phyloP scores from a whole-genome alignment of 2,329 filamentous ascomycete genomes.

The Gyromitra esculenta region DNA sequence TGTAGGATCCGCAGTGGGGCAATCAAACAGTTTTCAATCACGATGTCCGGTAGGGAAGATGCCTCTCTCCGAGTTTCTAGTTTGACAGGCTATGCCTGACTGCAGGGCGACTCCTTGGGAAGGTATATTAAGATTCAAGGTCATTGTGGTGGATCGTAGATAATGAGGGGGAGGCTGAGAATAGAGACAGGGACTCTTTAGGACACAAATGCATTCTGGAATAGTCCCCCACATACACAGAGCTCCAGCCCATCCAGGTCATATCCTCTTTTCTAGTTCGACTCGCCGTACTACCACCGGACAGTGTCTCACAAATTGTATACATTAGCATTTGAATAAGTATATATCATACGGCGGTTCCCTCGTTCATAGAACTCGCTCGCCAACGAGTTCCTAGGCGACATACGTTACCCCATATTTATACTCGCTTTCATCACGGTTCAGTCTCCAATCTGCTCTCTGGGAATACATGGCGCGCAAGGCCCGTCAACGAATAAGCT shows the following conservation, averaged over 20 bases:
- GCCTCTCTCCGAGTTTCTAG: constrained; percentile 6
- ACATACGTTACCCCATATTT: constrained; percentile 24
- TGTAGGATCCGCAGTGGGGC: constrained; percentile 13
- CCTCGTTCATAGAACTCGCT: neutral
- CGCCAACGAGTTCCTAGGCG: neutral
- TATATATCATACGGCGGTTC: constrained; percentile 30
- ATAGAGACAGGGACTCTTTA: constrained; percentile 15
- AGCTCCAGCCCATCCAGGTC: constrained; percentile 10
- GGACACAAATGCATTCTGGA: constrained; percentile 8
- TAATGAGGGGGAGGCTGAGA: constrained; percentile 34
- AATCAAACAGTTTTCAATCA: constrained; percentile 1
- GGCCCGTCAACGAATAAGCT: constrained; percentile 75
- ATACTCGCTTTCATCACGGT: constrained; percentile 5
- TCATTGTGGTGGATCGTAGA: neutral
- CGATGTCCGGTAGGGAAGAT: neutral
- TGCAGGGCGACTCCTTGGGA: neutral
- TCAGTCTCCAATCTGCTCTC: neutral
- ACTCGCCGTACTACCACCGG: constrained; percentile 25
- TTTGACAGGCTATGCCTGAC: constrained; percentile 16
- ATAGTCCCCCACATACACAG: constrained; percentile 1
- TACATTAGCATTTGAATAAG: neutral
- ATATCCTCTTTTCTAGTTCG: constrained; percentile 24
- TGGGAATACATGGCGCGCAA: constrained; percentile 70
- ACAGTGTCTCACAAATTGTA: constrained; percentile 16
- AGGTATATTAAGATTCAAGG: constrained; percentile 7